Conservation (phyloP, 2,329 filamentous ascomycete genomes). For the Aspergillus felis region DNA sequence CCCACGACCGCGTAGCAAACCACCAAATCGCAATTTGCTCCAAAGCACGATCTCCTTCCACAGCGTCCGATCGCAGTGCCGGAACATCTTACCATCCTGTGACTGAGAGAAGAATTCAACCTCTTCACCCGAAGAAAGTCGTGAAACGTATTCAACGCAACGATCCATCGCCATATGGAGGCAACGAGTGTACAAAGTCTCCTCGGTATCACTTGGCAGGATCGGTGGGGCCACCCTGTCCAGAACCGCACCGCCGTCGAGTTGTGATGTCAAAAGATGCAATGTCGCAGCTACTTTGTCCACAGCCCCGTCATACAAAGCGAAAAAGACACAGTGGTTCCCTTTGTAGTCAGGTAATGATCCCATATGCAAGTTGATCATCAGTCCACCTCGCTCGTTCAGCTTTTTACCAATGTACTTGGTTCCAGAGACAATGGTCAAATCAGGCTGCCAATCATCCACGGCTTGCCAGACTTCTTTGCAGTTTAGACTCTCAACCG, state of each 20-base stretch:
- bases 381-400: background rate
- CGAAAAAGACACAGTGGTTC: background rate
- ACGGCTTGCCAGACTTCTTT: background rate
- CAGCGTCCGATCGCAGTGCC: background rate
- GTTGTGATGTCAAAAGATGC: background rate
- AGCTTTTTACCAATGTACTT: background rate
- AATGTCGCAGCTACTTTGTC: background rate
- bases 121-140: background rate
- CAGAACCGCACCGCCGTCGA: background rate
- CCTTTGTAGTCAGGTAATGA: background rate
- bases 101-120: background rate
- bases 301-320: background rate
- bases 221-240: background rate
- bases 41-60: background rate
- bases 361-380: background rate
- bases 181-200: background rate
- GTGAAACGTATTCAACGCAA: background rate
- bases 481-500: background rate
- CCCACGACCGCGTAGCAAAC: background rate
- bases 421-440: background rate
- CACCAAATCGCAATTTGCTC: background rate
- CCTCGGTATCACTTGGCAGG: background rate
- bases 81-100: background rate
- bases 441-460: background rate
- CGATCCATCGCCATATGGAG: background rate